phyloP scores from a whole-genome alignment of 2,329 filamentous ascomycete species.

The Stenocarpella maydis region DNA sequence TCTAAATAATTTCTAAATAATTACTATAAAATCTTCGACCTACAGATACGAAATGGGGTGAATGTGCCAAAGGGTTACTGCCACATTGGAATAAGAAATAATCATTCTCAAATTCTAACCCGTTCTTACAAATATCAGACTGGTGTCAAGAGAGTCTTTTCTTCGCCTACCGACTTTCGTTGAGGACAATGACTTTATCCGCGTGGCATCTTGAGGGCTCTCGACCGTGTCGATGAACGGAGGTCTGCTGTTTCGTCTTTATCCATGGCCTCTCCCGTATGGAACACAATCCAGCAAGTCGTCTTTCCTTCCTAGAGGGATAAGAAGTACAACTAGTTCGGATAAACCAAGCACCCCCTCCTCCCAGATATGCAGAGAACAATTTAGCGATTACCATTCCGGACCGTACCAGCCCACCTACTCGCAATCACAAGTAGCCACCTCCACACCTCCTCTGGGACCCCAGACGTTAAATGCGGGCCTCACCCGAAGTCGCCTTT shows the following conservation, averaged over 20 bases:
- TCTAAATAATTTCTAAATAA: too few relatives aligned
- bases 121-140: too few relatives aligned
- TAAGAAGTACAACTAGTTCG: too few relatives aligned
- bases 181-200: constrained; percentile 1
- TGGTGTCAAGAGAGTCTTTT: too few relatives aligned
- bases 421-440: background rate
- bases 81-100: too few relatives aligned
- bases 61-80: too few relatives aligned
- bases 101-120: too few relatives aligned
- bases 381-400: background rate
- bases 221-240: constrained; percentile 5
- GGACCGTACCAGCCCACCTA: background rate
- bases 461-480: too few relatives aligned
- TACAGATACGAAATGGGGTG: too few relatives aligned
- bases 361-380: background rate
- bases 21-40: too few relatives aligned
- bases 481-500: too few relatives aligned
- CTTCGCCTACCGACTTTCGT: background rate
- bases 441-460: too few relatives aligned
- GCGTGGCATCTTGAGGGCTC: background rate
- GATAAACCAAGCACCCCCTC: background rate
- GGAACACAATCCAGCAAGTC: background rate
- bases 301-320: background rate
- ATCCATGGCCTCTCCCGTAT: background rate
- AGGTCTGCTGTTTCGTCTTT: background rate